Evolutionary conservation across 2,329 filamentous ascomycete species (phyloP).

Genomic region (Diaporthe eres): DNA sequence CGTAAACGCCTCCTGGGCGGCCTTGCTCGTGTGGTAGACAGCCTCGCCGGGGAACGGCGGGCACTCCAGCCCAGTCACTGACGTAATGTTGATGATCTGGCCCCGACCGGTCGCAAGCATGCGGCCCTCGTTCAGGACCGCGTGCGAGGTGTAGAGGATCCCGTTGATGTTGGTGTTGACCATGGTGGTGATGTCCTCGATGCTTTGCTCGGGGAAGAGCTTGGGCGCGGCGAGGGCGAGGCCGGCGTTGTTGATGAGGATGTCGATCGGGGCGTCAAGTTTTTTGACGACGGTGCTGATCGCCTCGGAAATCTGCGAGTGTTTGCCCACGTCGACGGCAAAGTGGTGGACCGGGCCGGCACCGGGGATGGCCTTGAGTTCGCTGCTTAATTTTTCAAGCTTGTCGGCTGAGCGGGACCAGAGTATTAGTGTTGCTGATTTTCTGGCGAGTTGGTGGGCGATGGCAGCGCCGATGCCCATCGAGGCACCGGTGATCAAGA

Average conservation of each 20-base stretch:
- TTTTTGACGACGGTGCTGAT: constrained; percentile 6
- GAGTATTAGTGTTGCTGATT: constrained; percentile 10
- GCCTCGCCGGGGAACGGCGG: constrained; percentile 24
- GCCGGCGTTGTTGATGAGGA: constrained; percentile 13
- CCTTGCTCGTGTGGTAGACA: constrained; percentile 23
- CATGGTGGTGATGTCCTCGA: constrained; percentile 19
- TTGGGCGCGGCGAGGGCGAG: constrained; percentile 14
- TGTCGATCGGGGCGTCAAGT: constrained; percentile 31
- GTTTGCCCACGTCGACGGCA: constrained; percentile 13
- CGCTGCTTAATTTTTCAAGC: constrained; percentile 5
- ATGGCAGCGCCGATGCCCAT: constrained; percentile 26
- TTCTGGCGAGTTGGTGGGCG: constrained; percentile 4
- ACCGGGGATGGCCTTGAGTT: not conserved
- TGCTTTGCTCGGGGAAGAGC: constrained; percentile 23
- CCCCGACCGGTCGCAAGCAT: not conserved
- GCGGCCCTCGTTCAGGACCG: constrained; percentile 25
- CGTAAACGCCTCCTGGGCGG: constrained; percentile 16
- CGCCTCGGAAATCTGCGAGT: constrained; percentile 11
- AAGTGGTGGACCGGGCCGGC: constrained; percentile 12
- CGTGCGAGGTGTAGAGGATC: constrained; percentile 6
- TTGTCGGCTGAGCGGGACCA: not conserved
- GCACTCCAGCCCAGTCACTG: constrained; percentile 18
- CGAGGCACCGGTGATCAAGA: constrained; percentile 16
- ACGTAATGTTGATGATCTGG: constrained; percentile 21
- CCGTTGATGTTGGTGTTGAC: constrained; percentile 17